Conservation (phyloP, 257 asterid species). For the Knoxia roxburghii region DNA sequence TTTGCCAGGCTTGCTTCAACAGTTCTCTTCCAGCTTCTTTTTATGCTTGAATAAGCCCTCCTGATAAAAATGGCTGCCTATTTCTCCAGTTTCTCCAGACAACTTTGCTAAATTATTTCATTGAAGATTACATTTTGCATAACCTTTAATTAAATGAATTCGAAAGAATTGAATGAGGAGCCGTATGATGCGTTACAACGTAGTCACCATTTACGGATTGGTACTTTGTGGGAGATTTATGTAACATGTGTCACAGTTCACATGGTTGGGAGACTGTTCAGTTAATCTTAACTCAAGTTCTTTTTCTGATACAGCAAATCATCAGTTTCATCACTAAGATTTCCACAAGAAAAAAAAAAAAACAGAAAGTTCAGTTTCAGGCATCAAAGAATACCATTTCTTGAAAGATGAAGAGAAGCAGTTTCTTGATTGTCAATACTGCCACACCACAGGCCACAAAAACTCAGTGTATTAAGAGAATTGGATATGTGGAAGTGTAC, state of each 20-base stretch:
- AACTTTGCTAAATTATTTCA: too few species aligned
- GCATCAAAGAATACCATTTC: too few species aligned
- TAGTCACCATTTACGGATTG: not conserved
- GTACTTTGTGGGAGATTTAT: not conserved
- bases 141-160: too few species aligned
- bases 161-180: too few species aligned
- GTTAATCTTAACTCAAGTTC: not conserved
- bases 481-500: not conserved
- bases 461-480: not conserved
- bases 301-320: not conserved
- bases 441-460: not conserved
- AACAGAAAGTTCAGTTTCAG: too few species aligned
- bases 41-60: not conserved
- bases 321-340: too few species aligned
- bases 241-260: constrained; percentile 8
- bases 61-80: too few species aligned
- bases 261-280: not conserved
- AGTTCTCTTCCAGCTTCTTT: not conserved
- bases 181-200: too few species aligned
- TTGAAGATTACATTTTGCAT: too few species aligned
- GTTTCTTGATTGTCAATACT: not conserved
- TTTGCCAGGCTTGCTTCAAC: not conserved
- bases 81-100: too few species aligned
- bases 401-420: too few species aligned
- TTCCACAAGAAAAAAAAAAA: too few species aligned